These are phyloP conservation scores for Protea cynaroides DNA, from an alignment of 164 flowering plant species.

Conservation along the genomic window DNA sequence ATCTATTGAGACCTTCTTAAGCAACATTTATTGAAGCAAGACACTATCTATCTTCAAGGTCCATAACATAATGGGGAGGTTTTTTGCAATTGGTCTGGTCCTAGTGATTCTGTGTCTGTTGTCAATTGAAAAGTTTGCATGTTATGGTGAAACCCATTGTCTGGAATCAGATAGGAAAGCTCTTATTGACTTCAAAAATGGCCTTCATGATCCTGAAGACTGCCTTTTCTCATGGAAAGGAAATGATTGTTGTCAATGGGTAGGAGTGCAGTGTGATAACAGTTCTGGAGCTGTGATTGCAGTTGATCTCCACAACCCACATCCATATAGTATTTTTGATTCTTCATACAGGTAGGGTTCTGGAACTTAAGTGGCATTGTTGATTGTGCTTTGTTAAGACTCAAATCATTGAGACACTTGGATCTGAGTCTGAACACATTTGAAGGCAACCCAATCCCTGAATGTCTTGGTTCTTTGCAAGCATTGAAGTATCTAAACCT, in stretches of 20 bases:
- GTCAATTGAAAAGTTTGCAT: not conserved
- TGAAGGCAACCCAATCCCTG: constrained; percentile 21
- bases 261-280: constrained; percentile 20
- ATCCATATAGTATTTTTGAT: constrained; percentile 5
- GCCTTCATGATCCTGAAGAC: constrained; percentile 26
- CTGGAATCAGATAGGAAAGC: constrained; percentile 20
- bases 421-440: constrained; percentile 31
- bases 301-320: constrained; percentile 25
- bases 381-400: constrained; percentile 23
- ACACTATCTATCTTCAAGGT: not conserved
- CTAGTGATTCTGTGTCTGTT: constrained; percentile 2
- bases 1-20: no score
- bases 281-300: constrained; percentile 18
- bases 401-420: constrained; percentile 18
- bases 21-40: no score
- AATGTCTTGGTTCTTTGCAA: constrained; percentile 23
- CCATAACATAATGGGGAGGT: not conserved
- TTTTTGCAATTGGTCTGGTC: constrained; percentile 2
- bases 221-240: constrained; percentile 28
- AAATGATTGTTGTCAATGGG: constrained; percentile 24
- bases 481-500: constrained; percentile 24
- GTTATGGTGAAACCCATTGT: constrained; percentile 11
- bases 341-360: constrained; percentile 19
- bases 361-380: constrained; percentile 32
- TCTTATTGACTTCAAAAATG: constrained; percentile 23